Evolutionary conservation across 768 basidiomycete species (phyloP).

Genomic region (Inosperma sp.): DNA sequence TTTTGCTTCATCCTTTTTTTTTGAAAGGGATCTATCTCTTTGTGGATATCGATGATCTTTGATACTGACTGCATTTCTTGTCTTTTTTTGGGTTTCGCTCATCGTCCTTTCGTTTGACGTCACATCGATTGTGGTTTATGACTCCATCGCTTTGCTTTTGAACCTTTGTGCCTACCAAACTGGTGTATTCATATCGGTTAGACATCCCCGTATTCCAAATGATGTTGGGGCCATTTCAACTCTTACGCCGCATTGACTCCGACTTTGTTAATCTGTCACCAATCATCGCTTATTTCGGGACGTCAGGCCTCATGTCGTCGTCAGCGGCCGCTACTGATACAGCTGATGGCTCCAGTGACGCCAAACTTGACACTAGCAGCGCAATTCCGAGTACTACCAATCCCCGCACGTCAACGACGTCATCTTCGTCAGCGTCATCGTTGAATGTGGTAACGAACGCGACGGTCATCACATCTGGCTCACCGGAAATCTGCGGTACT

Average conservation of each 20-base stretch:
- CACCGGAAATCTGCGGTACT: conserved; percentile 50
- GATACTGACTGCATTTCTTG: not conserved
- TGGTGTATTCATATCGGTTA: too few relatives aligned
- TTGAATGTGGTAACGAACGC: conserved; percentile 41
- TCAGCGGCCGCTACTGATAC: not conserved
- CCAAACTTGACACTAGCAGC: too few relatives aligned
- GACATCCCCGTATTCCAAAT: conserved; percentile 76
- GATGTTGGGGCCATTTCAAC: conserved; percentile 46
- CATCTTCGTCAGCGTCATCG: not conserved
- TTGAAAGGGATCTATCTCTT: too few relatives aligned
- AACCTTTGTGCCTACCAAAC: too few relatives aligned
- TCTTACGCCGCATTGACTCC: conserved; percentile 72
- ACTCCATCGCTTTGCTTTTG: conserved; percentile 5
- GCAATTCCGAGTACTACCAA: too few relatives aligned
- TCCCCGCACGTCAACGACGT: not conserved
- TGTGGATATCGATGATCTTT: not conserved
- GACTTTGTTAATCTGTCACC: conserved; percentile 72
- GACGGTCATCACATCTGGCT: conserved; percentile 48
- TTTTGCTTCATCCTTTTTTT: too few relatives aligned
- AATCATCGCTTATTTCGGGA: conserved; percentile 43
- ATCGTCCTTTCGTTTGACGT: conserved; percentile 8
- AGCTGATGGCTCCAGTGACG: too few relatives aligned
- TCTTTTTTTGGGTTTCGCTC: conserved; percentile 10
- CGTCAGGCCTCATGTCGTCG: conserved; percentile 17
- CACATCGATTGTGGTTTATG: not conserved